phyloP scores from a whole-genome alignment of 2,329 filamentous ascomycete genomes.

The Basipetospora chlamydospora region DNA sequence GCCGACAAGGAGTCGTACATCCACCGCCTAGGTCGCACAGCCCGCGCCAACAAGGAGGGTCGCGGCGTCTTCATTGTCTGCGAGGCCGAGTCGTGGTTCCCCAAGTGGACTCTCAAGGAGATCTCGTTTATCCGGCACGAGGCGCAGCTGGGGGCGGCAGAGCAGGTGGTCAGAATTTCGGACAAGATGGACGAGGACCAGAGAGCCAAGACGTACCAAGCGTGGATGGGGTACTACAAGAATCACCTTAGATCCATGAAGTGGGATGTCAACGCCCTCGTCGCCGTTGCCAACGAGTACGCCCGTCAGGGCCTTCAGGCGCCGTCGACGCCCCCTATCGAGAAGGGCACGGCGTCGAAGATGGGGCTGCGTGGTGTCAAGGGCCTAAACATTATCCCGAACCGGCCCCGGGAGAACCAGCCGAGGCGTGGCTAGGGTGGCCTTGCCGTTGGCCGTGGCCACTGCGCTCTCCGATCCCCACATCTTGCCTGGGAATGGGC shows the following conservation, averaged over 20 bases:
- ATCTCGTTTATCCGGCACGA: constrained; percentile 35
- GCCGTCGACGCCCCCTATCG: constrained; percentile 30
- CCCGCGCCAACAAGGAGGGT: constrained; percentile 48
- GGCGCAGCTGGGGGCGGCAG: constrained; percentile 27
- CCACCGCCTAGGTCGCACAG: constrained; percentile 53
- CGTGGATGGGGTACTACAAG: constrained; percentile 44
- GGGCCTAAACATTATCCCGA: constrained; percentile 31
- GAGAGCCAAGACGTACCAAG: constrained; percentile 36
- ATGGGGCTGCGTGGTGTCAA: constrained; percentile 40
- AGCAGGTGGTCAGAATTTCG: constrained; percentile 23
- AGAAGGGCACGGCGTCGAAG: constrained; percentile 34
- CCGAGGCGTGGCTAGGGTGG: no score
- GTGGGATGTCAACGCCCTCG: constrained; percentile 29
- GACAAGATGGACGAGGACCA: constrained; percentile 27
- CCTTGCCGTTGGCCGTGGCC: no score
- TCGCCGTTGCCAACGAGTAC: constrained; percentile 34
- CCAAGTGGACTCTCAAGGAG: constrained; percentile 33
- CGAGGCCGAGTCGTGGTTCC: constrained; percentile 34
- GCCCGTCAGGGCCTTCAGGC: constrained; percentile 31
- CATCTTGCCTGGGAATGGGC: no score
- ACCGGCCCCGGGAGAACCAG: constrained; percentile 20
- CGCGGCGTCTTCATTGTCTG: constrained; percentile 46
- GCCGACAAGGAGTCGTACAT: constrained; percentile 49
- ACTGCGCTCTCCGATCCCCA: no score
- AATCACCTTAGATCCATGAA: constrained; percentile 28